phyloP scores from a whole-genome alignment of 148 eudicot genomes.

The Camellia lanceoleosa region DNA sequence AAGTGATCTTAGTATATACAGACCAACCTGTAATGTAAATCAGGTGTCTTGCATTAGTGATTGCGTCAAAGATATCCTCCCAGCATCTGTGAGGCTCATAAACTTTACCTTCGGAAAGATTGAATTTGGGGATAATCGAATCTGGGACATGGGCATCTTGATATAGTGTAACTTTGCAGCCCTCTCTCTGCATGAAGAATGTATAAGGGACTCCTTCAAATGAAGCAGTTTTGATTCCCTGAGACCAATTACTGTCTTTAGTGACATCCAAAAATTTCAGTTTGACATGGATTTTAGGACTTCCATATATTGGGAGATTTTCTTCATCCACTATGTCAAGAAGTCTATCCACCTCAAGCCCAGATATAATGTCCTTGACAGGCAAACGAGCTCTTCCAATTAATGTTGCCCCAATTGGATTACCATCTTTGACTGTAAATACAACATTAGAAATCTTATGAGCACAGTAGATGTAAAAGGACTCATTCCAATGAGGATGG shows the following conservation, averaged over 20 bases:
- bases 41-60: conserved; percentile 30
- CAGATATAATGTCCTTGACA: conserved; percentile 20
- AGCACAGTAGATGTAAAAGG: conserved; percentile 39
- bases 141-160: conserved; percentile 41
- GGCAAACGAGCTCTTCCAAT: conserved; percentile 37
- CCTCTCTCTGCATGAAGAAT: conserved; percentile 35
- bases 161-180: conserved; percentile 32
- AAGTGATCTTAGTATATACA: conserved; percentile 34
- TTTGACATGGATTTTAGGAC: conserved; percentile 28
- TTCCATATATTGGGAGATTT: conserved; percentile 22
- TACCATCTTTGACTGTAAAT: conserved; percentile 32
- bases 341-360: conserved; percentile 22
- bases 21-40: conserved; percentile 48
- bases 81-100: conserved; percentile 38
- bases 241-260: conserved; percentile 30
- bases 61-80: conserved; percentile 43
- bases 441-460: conserved; percentile 36
- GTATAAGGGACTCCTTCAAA: conserved; percentile 38
- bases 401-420: conserved; percentile 33
- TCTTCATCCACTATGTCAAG: conserved; percentile 22
- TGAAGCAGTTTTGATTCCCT: conserved; percentile 25
- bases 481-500: conserved; percentile 39
- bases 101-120: conserved; percentile 21
- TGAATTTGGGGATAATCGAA: conserved; percentile 18
- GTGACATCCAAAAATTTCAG: conserved; percentile 29